phyloP scores from a whole-genome alignment of 768 basidiomycete species.

The Wakefieldia striispora region DNA sequence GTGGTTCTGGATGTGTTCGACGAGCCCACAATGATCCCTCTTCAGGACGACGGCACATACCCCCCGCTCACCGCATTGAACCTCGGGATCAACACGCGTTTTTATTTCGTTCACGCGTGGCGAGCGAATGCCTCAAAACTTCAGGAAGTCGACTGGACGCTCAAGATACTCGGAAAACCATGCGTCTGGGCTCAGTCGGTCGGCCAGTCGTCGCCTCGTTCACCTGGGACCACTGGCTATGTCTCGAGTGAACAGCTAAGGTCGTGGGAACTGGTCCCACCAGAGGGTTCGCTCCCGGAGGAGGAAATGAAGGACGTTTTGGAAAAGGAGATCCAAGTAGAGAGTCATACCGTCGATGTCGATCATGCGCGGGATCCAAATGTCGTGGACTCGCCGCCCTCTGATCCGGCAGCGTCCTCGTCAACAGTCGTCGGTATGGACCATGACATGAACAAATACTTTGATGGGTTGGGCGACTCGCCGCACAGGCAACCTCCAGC shows the following conservation, averaged over 20 bases:
- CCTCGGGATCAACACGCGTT: conserved; percentile 23
- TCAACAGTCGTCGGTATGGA: conserved; percentile 11
- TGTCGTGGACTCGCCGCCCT: not conserved
- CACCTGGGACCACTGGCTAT: conserved; percentile 6
- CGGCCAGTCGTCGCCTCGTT: not conserved
- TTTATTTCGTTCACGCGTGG: conserved; percentile 22
- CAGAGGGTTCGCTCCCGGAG: not conserved
- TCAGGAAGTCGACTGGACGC: conserved; percentile 5
- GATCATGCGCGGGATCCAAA: not conserved
- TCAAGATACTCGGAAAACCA: not conserved
- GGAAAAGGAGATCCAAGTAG: not conserved
- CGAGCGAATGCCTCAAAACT: conserved; percentile 13
- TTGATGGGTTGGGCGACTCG: conserved; percentile 26
- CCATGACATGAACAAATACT: conserved; percentile 26
- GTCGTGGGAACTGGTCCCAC: conserved; percentile 14
- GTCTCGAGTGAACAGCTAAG: conserved; percentile 8
- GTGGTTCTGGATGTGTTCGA: conserved; percentile 11
- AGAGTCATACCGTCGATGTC: not conserved
- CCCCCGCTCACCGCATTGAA: conserved; percentile 15
- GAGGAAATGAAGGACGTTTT: not conserved
- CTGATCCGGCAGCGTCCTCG: not conserved
- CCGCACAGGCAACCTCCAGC: conserved; percentile 11
- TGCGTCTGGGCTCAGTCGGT: conserved; percentile 2
- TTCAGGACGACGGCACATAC: conserved; percentile 15
- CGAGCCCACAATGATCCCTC: conserved; percentile 9